Conservation (phyloP, 169 alveolate species). For the Cryptosporidium parvum region DNA sequence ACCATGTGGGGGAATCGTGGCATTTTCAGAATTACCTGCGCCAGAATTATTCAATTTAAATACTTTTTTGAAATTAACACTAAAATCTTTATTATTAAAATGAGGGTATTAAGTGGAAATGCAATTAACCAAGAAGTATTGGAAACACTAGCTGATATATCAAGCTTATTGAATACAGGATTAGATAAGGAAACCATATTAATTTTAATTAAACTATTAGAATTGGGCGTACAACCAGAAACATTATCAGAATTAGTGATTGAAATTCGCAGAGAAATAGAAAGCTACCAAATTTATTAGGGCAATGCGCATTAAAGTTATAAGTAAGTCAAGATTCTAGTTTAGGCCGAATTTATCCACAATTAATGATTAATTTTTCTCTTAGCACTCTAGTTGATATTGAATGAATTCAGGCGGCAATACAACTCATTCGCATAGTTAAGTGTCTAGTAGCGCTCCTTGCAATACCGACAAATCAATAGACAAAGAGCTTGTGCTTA, state of each 20-base stretch:
- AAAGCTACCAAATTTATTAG: not conserved
- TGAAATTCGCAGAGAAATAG: conserved; percentile 55
- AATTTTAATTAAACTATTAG: conserved; percentile 26
- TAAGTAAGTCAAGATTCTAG: not conserved
- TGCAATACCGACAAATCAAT: conserved; percentile 15
- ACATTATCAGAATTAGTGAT: conserved; percentile 44
- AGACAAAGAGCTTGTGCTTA: not conserved
- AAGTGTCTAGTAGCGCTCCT: conserved; percentile 47
- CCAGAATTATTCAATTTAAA: not conserved
- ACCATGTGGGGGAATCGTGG: not conserved
- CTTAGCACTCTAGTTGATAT: not conserved
- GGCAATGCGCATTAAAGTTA: not conserved
- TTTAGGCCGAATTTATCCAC: not conserved
- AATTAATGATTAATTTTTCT: not conserved
- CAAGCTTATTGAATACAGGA: conserved; percentile 35
- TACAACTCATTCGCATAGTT: not conserved
- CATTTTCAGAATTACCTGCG: not conserved
- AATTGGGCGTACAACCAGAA: conserved; percentile 63
- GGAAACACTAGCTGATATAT: conserved; percentile 33
- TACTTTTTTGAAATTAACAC: not conserved
- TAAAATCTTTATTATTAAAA: not conserved
- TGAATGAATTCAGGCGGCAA: conserved; percentile 5
- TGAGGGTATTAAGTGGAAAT: not conserved
- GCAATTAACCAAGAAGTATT: conserved; percentile 16
- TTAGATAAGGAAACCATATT: conserved; percentile 50